Evolutionary conservation across 345 rosid species (phyloP), one percentile per base, ranked within the genome.

Genomic region (Mangifera indica): DNA sequence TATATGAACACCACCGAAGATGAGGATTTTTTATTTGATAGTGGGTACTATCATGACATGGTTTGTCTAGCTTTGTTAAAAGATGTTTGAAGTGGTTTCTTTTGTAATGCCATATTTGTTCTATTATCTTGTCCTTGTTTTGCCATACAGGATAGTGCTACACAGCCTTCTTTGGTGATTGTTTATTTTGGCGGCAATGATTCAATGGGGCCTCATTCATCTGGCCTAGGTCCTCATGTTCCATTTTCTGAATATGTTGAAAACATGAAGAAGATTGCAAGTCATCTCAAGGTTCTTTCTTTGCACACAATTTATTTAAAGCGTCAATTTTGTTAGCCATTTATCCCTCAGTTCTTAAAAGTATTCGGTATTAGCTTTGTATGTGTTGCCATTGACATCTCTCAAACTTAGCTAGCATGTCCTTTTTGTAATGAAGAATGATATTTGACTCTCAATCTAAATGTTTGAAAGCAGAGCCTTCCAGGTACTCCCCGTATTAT

Each of bases 131-230:
- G 22, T 6, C 22, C 29, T 22, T 49, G 40, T 48, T 51, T 42
- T 29, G 5, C 34, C 0, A 15, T 60, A 22, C 63, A 96, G 98
- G 97, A 90, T 81, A 93, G 85, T 75, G 75, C 74, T 15, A 76
- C 51, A 59, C 98, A 91, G 77, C 99, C 99, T 71, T 78, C 90
- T 70, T 73, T 96, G 77, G 88, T 91, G 69, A 82, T 96, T 75
- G 98, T 90, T 17, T 96, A 96, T 80, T 91, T 96, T 78, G 99
- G 99, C 37, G 99, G 98, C 67, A 96, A 96, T 57, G 98, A 93
- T 74, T 93, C 99, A 8, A 91, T 96, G 95, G 97, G 95, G 20
- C 81, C 99, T 83, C 98, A 96, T 78, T 58, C 97, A 54, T 88
- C 97, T 77, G 97, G 95, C 74, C 80, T 93, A 13, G 99, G 99